Evolutionary conservation across 352 stramenopile genomes (phyloP).

Genomic region (Globisporangium emineosum): DNA sequence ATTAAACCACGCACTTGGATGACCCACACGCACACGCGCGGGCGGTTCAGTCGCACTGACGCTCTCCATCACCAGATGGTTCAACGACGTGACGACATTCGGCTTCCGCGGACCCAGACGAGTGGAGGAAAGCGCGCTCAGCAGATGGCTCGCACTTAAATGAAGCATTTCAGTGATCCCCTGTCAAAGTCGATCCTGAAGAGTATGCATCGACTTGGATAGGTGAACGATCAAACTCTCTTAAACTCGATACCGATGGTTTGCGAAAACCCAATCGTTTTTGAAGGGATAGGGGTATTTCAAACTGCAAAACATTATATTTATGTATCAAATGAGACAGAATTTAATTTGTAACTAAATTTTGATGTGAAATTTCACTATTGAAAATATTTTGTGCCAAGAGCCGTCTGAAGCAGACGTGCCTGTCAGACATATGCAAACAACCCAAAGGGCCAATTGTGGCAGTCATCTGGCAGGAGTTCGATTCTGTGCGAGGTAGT

Average conservation of each 20-base stretch:
- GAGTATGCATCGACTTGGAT: background rate
- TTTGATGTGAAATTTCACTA: no score
- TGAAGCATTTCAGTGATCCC: background rate
- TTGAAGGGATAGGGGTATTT: no score
- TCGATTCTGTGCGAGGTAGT: no score
- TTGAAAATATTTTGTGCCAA: no score
- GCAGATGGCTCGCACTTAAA: background rate
- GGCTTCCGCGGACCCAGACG: background rate
- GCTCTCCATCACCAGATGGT: constrained; percentile 5
- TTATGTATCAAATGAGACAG: no score
- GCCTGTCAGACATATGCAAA: no score
- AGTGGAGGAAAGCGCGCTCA: background rate
- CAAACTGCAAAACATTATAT: no score
- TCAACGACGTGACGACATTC: background rate
- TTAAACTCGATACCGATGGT: background rate
- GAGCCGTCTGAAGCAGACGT: no score
- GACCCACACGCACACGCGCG: background rate
- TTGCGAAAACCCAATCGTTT: no score
- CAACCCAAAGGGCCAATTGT: no score
- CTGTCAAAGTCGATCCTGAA: background rate
- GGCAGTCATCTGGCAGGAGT: no score
- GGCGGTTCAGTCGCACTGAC: background rate
- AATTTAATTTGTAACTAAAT: no score
- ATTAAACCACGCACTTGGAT: background rate
- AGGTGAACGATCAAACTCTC: background rate